Conservation (phyloP, 495 filamentous ascomycete species). For the Talaromyces ruber region DNA sequence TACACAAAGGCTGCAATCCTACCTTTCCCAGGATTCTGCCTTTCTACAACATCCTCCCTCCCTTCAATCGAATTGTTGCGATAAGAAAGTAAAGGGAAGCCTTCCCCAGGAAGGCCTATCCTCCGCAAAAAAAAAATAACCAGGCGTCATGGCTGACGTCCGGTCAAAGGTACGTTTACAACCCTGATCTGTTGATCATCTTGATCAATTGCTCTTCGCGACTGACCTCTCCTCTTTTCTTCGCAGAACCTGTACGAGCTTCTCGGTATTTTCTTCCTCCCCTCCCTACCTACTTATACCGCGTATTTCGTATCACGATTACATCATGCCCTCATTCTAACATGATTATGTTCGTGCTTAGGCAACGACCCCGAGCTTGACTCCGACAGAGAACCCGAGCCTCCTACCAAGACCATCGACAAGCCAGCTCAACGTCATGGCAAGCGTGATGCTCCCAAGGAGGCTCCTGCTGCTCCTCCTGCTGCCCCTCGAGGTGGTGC, state of each 20-base stretch:
- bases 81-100: conserved; percentile 28
- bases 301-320: conserved; percentile 12
- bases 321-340: conserved; percentile 16
- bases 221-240: background rate
- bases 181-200: background rate
- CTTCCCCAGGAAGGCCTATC: conserved; percentile 40
- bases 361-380: conserved; percentile 88
- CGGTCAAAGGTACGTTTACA: conserved; percentile 40
- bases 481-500: conserved; percentile 25
- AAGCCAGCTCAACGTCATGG: conserved; percentile 66
- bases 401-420: conserved; percentile 79
- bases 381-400: conserved; percentile 63
- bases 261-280: conserved; percentile 61
- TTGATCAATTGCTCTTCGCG: background rate
- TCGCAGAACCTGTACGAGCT: conserved; percentile 78
- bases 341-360: conserved; percentile 26
- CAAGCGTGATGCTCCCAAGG: conserved; percentile 84
- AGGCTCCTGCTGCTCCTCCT: conserved; percentile 42
- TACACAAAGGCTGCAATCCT: conserved; percentile 7
- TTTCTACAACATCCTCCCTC: conserved; percentile 19
- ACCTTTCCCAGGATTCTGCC: conserved; percentile 25
- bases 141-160: conserved; percentile 45
- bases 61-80: conserved; percentile 28
- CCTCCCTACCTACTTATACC: conserved; percentile 12
- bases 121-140: conserved; percentile 18